Evolutionary conservation across 2,329 filamentous ascomycete species (phyloP), one percentile per base, ranked within the genome.

Genomic region (Epichloe baconii): DNA sequence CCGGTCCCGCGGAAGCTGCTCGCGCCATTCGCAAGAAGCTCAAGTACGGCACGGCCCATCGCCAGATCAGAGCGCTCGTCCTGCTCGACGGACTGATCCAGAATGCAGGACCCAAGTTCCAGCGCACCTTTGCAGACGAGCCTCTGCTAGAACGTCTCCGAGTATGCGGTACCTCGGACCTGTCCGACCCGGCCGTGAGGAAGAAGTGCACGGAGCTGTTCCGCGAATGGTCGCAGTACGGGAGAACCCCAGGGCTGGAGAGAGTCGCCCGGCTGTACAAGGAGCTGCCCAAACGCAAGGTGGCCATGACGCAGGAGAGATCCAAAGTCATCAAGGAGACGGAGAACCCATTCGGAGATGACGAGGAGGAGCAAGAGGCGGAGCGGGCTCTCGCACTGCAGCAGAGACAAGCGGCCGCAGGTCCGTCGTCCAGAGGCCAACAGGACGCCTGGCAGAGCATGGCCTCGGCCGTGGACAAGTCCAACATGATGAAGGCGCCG

Each of bases 21-120:
- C 82, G 93, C 63, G 90, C 93, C 46, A 79, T 98, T 60, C 82
- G 93, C 54, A 98, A 98, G 79, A 97, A 97, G 74, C 80, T 98
- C 77, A 98, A 98, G 72, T 97, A 98, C 68, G 93, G 93, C 60
- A 95, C 82, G 62, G 77, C 87, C n/a, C 91, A 97, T 67, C 85
- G 89, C 47, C 93, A 98, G 68, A 76, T 97, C 36, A 82, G 93
- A 53, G 86, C 93, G 37, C 78, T 98, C 21, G 85, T 86, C 11
- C 83, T 98, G 47, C 78, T 98, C 2, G 93, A 98, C 65, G 90
- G 87, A 42, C 76, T 98, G 40, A 93, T 98, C 54, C 88, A 96
- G 64, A 98, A 98, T 70, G 90, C 89, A 2, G 91, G 91, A 1
- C 76, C 85, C 12, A 80, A 85, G 12, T 96, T 97, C 64, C 86